These are phyloP conservation scores for Vitis amurensis DNA, from an alignment of 164 flowering plant genomes.

Conservation along the genomic window DNA sequence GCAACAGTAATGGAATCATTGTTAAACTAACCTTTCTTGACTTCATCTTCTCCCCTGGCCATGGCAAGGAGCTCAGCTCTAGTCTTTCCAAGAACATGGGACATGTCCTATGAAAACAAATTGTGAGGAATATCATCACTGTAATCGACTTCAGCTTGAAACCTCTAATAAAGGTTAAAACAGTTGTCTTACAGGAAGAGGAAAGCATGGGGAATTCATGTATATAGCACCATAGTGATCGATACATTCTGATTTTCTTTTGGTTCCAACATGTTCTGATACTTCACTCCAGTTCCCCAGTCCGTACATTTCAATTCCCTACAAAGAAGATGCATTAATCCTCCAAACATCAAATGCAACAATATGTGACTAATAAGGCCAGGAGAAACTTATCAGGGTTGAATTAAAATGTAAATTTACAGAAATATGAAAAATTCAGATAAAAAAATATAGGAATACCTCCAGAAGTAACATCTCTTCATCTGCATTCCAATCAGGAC, in stretches of 20 bases:
- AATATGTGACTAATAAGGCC: neutral
- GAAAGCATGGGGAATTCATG: constrained; percentile 88
- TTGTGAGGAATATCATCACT: neutral
- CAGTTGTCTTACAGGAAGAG: constrained; percentile 69
- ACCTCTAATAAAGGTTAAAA: neutral
- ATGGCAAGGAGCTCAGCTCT: constrained; percentile 93
- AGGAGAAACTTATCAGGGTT: neutral
- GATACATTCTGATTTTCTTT: constrained; percentile 73
- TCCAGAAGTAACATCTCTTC: constrained; percentile 94
- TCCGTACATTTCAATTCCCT: constrained; percentile 98
- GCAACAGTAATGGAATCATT: neutral
- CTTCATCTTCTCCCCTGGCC: constrained; percentile 68
- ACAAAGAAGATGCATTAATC: constrained; percentile 5
- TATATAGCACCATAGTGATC: constrained; percentile 72
- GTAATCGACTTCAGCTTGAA: neutral
- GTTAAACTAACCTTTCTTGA: constrained; percentile 58
- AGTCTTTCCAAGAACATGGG: constrained; percentile 93
- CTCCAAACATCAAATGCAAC: constrained; percentile 5
- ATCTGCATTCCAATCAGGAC: constrained; percentile 99
- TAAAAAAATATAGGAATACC: constrained; percentile 38
- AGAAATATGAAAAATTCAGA: neutral
- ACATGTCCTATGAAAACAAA: constrained; percentile 65
- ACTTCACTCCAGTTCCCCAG: constrained; percentile 93
- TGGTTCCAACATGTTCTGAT: constrained; percentile 95
- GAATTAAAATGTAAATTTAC: neutral